Evolutionary conservation across 116 monocot species (phyloP).

Genomic region (Thalassia testudinum): DNA sequence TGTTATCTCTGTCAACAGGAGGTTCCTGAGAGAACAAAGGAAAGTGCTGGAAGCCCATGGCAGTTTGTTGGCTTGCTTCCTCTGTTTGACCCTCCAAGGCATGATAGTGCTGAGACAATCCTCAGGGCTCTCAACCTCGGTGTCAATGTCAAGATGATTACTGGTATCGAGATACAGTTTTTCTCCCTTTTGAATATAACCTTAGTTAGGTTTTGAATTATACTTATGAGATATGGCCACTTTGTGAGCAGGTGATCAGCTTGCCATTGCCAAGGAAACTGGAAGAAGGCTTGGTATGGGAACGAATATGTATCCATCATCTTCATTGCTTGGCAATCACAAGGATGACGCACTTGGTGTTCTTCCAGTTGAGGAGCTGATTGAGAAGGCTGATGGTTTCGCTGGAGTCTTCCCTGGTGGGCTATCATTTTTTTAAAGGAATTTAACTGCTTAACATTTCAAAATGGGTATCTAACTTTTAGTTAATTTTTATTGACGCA

Average conservation of each 20-base stretch:
- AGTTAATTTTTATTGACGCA: conserved; percentile 3
- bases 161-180: conserved; percentile 54
- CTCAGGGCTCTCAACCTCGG: conserved; percentile 79
- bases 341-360: conserved; percentile 43
- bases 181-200: no score
- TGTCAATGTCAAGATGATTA: conserved; percentile 95
- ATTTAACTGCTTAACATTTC: no score
- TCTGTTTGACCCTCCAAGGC: conserved; percentile 87
- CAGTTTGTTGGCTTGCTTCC: conserved; percentile 79
- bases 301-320: conserved; percentile 39
- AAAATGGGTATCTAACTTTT: no score
- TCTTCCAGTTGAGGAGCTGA: conserved; percentile 59
- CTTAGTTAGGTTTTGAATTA: no score
- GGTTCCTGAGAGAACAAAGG: conserved; percentile 76
- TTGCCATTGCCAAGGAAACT: conserved; percentile 82
- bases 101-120: conserved; percentile 93
- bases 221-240: no score
- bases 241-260: conserved; percentile 52
- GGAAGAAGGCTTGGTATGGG: conserved; percentile 82
- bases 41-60: conserved; percentile 73
- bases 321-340: conserved; percentile 63
- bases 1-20: conserved; percentile 28
- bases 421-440: no score
- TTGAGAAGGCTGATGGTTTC: conserved; percentile 23
- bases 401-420: conserved; percentile 49